Evolutionary conservation across 768 basidiomycete species (phyloP).

Genomic region (Heimioporus sp.): DNA sequence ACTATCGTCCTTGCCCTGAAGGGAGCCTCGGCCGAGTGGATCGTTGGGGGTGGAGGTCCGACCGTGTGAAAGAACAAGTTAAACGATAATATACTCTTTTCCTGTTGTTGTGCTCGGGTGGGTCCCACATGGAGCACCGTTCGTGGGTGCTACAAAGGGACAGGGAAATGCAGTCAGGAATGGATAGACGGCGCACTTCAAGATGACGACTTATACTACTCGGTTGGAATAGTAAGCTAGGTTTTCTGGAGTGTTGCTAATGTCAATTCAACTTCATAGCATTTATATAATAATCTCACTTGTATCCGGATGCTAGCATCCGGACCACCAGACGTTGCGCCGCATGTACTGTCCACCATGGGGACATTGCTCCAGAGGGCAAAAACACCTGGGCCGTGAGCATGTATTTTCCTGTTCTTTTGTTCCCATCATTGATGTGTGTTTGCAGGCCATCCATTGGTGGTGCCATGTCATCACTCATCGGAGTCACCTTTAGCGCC

Average conservation of each 20-base stretch:
- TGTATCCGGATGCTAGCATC: conserved; percentile 88
- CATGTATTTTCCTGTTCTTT: conserved; percentile 11
- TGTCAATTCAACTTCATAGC: conserved; percentile 41
- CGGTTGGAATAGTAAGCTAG: conserved; percentile 71
- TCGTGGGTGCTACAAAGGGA: conserved; percentile 79
- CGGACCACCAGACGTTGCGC: too few species aligned
- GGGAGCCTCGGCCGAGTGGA: conserved; percentile 78
- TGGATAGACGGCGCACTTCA: conserved; percentile 79
- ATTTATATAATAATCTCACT: conserved; percentile 88
- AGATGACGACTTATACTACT: conserved; percentile 86
- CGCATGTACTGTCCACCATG: too few species aligned
- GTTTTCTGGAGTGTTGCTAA: neutral
- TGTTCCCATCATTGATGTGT: neutral
- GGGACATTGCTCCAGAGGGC: too few species aligned
- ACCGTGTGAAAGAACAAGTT: conserved; percentile 87
- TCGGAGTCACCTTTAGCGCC: conserved; percentile 88
- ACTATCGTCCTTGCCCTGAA: conserved; percentile 89
- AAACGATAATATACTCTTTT: conserved; percentile 95
- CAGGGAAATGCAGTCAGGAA: conserved; percentile 72
- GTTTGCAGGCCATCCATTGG: conserved; percentile 66
- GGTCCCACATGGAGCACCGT: conserved; percentile 93
- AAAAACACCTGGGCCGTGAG: conserved; percentile 91
- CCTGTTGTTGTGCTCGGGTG: conserved; percentile 95
- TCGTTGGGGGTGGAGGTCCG: conserved; percentile 74
- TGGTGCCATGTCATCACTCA: conserved; percentile 77